Evolutionary conservation across 2,329 filamentous ascomycete genomes (phyloP).

Genomic region (Cyclaneusma minus): DNA sequence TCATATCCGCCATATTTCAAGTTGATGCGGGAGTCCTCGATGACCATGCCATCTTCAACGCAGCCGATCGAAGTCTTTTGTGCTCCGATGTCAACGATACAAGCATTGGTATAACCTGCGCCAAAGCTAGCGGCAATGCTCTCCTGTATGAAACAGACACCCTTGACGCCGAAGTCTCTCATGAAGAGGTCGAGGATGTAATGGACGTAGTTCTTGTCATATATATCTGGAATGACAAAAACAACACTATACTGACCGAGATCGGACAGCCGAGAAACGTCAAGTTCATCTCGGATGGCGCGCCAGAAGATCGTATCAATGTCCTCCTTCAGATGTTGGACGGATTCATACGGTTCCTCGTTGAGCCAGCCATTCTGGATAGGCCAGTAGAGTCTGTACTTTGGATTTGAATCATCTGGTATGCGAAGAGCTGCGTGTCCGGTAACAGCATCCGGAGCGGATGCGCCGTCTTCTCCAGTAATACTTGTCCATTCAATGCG

Average conservation of each 20-base stretch:
- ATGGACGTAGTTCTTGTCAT: conserved; percentile 86
- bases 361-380: conserved; percentile 78
- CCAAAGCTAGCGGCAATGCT: conserved; percentile 90
- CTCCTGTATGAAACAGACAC: conserved; percentile 90
- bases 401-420: conserved; percentile 74
- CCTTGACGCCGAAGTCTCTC: conserved; percentile 76
- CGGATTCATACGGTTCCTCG: conserved; percentile 71
- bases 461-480: conserved; percentile 47
- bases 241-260: conserved; percentile 90
- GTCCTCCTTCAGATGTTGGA: conserved; percentile 71
- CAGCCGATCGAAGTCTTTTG: conserved; percentile 97
- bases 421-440: conserved; percentile 73
- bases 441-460: conserved; percentile 50
- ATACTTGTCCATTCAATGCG: conserved; percentile 94
- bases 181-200: conserved; percentile 73
- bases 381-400: conserved; percentile 89
- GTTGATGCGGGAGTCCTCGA: conserved; percentile 90
- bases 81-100: conserved; percentile 89
- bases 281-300: conserved; percentile 73
- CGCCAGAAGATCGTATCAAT: conserved; percentile 78
- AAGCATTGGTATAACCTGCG: conserved; percentile 84
- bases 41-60: conserved; percentile 87
- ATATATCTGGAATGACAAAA: conserved; percentile 93
- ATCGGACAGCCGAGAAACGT: conserved; percentile 59
- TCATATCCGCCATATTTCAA: conserved; percentile 87